These are phyloP conservation scores for Phytophthora sp. DNA, from an alignment of 352 stramenopile species.

Conservation along the genomic window DNA sequence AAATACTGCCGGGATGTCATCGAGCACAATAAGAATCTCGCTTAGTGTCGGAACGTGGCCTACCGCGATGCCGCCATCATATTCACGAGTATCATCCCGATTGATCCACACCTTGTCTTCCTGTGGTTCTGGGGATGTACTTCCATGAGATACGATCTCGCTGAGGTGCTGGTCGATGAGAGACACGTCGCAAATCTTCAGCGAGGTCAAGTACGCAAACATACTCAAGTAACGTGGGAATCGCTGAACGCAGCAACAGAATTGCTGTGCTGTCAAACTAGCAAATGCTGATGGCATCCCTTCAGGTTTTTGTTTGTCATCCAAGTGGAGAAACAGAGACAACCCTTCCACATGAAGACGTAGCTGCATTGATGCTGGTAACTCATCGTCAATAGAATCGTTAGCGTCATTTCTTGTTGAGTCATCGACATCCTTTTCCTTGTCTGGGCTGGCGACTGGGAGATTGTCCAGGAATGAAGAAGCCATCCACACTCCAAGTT, in stretches of 20 bases:
- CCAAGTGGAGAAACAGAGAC: conserved; percentile 68
- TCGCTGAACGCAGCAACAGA: conserved; percentile 73
- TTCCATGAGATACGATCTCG: conserved; percentile 69
- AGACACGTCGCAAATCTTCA: conserved; percentile 76
- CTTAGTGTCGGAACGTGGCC: conserved; percentile 66
- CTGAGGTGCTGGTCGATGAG: conserved; percentile 64
- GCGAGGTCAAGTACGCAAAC: conserved; percentile 73
- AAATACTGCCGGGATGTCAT: conserved; percentile 73
- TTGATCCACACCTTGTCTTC: conserved; percentile 24
- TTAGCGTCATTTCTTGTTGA: conserved; percentile 12
- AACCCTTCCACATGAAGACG: conserved; percentile 76
- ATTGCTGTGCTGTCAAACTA: conserved; percentile 70
- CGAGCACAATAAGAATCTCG: conserved; percentile 59
- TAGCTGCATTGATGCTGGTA: conserved; percentile 67
- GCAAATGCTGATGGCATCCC: conserved; percentile 56
- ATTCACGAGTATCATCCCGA: conserved; percentile 13
- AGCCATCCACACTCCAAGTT: conserved; percentile 62
- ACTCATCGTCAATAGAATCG: conserved; percentile 39
- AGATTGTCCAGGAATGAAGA: conserved; percentile 65
- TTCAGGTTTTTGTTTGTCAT: conserved; percentile 41
- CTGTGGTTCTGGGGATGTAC: conserved; percentile 28
- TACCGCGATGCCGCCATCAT: conserved; percentile 26
- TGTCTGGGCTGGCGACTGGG: conserved; percentile 27
- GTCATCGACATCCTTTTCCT: conserved; percentile 34
- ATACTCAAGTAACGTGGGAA: conserved; percentile 75